These are phyloP conservation scores for Ocimum tenuiflorum DNA, from an alignment of 257 asterid genomes.

Conservation along the genomic window DNA sequence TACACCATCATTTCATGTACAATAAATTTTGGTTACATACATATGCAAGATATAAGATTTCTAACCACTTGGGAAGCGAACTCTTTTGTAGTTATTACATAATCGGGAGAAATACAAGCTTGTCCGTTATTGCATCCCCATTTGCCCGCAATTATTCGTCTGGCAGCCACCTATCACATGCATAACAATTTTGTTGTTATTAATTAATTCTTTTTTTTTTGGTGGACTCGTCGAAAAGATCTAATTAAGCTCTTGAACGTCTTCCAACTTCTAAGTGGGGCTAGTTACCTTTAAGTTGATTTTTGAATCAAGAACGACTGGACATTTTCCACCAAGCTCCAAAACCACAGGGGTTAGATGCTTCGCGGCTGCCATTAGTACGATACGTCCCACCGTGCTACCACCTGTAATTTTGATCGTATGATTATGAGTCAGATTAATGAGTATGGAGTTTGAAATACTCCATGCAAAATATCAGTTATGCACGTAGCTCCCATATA, in stretches of 20 bases:
- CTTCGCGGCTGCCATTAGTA: slow-evolving; percentile 82
- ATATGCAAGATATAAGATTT: too few species aligned
- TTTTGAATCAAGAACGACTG: slow-evolving; percentile 59
- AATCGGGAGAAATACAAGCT: slow-evolving; percentile 83
- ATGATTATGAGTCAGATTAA: too few species aligned
- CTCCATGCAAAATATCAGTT: too few species aligned
- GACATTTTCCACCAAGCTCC: slow-evolving; percentile 97
- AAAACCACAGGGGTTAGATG: slow-evolving; percentile 82
- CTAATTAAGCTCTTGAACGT: neutral
- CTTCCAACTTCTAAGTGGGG: neutral
- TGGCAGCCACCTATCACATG: slow-evolving; percentile 50
- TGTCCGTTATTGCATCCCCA: slow-evolving; percentile 96
- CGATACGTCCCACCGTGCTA: slow-evolving; percentile 68
- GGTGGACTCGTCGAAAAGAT: too few species aligned
- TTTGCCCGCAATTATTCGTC: slow-evolving; percentile 78
- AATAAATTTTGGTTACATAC: too few species aligned
- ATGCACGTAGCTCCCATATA: too few species aligned
- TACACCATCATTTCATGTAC: too few species aligned
- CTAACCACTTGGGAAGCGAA: slow-evolving; percentile 57
- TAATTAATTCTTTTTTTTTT: too few species aligned
- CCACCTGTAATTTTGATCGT: slow-evolving; percentile 36
- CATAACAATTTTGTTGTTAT: too few species aligned
- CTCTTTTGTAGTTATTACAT: slow-evolving; percentile 55
- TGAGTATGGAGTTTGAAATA: too few species aligned
- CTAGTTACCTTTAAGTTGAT: slow-evolving; percentile 42